Conservation (phyloP, 371 early-diverging fungal genomes). For the Saksenaea vasiformis region DNA sequence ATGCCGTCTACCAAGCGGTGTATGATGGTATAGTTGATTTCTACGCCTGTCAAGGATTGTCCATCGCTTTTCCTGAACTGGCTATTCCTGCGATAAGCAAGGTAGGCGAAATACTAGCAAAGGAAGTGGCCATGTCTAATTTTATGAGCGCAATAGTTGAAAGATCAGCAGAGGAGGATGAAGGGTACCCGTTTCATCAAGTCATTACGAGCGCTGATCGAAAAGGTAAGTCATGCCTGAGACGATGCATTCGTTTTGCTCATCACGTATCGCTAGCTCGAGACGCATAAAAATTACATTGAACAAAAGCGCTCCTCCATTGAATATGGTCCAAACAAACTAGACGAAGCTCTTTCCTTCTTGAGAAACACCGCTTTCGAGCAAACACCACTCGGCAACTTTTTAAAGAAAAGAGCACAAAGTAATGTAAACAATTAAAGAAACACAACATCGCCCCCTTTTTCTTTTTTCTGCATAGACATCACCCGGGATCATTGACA, state of each 20-base stretch:
- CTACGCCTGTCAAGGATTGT: conserved; percentile 73
- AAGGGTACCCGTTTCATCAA: conserved; percentile 71
- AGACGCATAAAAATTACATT: conserved; percentile 77
- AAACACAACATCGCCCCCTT: neutral
- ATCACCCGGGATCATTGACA: neutral
- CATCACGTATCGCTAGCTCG: conserved; percentile 40
- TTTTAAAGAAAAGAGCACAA: conserved; percentile 40
- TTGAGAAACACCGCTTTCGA: conserved; percentile 53
- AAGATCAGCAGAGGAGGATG: conserved; percentile 52
- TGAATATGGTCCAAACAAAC: conserved; percentile 78
- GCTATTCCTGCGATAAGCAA: conserved; percentile 76
- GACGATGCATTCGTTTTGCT: neutral
- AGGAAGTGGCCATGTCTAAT: neutral
- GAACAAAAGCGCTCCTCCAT: conserved; percentile 72
- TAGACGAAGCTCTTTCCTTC: conserved; percentile 62
- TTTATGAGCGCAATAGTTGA: conserved; percentile 41
- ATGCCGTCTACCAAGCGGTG: conserved; percentile 70
- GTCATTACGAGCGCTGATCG: conserved; percentile 75
- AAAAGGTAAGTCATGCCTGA: conserved; percentile 60
- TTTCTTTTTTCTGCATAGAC: neutral
- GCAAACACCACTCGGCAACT: conserved; percentile 65
- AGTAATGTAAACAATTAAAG: neutral
- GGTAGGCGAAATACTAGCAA: conserved; percentile 28
- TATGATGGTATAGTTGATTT: conserved; percentile 75
- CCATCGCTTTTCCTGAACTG: conserved; percentile 94